Evolutionary conservation across 2,329 filamentous ascomycete species (phyloP).

Genomic region (Calonectria pseudoturangicola): DNA sequence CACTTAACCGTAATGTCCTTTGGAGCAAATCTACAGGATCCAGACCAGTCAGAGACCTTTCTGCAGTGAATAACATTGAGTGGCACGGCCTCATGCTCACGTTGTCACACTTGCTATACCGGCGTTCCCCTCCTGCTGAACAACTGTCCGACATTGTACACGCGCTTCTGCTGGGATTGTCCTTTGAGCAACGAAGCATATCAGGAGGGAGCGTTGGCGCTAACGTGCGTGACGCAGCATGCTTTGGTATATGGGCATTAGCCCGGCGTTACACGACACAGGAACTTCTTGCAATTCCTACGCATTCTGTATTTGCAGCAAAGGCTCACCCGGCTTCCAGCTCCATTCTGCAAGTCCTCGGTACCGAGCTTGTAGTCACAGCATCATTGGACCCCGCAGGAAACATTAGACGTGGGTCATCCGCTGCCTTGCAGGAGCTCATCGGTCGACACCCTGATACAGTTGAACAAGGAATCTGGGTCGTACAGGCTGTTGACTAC

Average conservation of each 20-base stretch:
- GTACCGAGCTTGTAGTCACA: slow-evolving; percentile 86
- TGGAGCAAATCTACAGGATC: slow-evolving; percentile 65
- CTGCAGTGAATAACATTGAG: slow-evolving; percentile 85
- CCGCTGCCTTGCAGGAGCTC: slow-evolving; percentile 94
- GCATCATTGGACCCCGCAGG: slow-evolving; percentile 92
- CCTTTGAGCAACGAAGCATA: slow-evolving; percentile 91
- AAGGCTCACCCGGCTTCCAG: slow-evolving; percentile 59
- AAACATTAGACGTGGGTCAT: slow-evolving; percentile 94
- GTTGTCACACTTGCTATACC: slow-evolving; percentile 89
- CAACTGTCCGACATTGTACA: slow-evolving; percentile 85
- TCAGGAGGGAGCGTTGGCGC: slow-evolving; percentile 91
- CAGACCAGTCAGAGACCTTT: slow-evolving; percentile 74
- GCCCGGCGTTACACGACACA: slow-evolving; percentile 89
- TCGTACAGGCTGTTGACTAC: slow-evolving; percentile 95
- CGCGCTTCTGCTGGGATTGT: slow-evolving; percentile 85
- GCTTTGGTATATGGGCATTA: slow-evolving; percentile 96
- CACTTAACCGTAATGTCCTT: slow-evolving; percentile 75
- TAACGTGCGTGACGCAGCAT: slow-evolving; percentile 95
- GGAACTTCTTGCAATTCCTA: slow-evolving; percentile 81
- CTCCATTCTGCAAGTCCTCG: slow-evolving; percentile 84
- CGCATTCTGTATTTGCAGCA: slow-evolving; percentile 65
- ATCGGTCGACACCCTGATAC: slow-evolving; percentile 94
- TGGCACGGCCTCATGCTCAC: slow-evolving; percentile 97
- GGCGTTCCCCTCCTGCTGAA: slow-evolving; percentile 83
- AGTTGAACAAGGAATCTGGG: slow-evolving; percentile 85